Conservation (phyloP, 352 stramenopile genomes). For the Pelagophyceae sp. region DNA sequence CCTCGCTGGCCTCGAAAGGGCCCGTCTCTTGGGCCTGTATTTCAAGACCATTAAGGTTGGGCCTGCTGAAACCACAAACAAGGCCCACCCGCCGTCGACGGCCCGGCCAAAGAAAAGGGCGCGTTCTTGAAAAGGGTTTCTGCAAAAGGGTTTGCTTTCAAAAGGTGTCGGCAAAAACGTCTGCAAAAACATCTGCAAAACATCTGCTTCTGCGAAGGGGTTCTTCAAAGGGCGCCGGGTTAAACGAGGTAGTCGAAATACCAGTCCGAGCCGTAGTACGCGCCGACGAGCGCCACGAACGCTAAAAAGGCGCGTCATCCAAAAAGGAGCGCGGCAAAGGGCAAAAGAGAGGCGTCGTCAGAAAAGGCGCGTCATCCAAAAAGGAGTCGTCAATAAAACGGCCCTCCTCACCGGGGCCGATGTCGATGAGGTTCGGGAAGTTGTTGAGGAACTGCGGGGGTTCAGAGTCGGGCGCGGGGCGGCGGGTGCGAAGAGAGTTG, state of each 20-base stretch:
- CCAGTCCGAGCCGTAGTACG: conserved; percentile 1
- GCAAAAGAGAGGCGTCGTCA: neutral
- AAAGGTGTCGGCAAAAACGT: too few relatives aligned
- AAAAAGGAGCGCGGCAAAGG: neutral
- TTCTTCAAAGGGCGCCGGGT: too few relatives aligned
- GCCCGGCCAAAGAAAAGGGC: too few relatives aligned
- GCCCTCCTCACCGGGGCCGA: neutral
- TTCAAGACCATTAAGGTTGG: too few relatives aligned
- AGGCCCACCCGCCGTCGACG: too few relatives aligned
- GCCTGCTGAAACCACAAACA: too few relatives aligned
- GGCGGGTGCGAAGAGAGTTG: neutral
- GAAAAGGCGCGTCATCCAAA: neutral
- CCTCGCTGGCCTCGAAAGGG: too few relatives aligned
- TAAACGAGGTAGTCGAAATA: conserved; percentile 18
- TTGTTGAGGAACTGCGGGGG: conserved; percentile 11
- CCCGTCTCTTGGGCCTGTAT: too few relatives aligned
- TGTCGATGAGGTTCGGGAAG: conserved; percentile 14
- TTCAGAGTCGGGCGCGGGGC: neutral
- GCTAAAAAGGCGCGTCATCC: neutral
- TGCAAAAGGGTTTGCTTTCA: too few relatives aligned
- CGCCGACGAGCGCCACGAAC: neutral
- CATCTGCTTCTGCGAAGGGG: too few relatives aligned
- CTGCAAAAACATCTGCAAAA: too few relatives aligned
- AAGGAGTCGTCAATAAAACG: neutral
- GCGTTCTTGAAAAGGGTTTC: too few relatives aligned